Evolutionary conservation across 345 rosid genomes (phyloP).

Genomic region (Brassica carinata): DNA sequence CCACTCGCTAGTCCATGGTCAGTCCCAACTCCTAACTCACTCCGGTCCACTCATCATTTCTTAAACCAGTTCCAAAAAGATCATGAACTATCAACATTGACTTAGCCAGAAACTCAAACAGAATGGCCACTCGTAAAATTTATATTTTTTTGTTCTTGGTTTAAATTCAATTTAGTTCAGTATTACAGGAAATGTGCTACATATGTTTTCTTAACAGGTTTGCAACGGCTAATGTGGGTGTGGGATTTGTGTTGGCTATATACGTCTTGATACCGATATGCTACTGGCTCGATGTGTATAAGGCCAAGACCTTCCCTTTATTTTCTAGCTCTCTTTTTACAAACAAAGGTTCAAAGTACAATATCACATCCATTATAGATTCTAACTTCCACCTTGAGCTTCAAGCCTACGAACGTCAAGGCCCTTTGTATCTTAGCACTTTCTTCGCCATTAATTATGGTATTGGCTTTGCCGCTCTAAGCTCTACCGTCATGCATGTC

Average conservation of each 20-base stretch:
- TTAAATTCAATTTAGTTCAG: neutral
- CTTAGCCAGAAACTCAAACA: neutral
- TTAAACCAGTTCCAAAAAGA: neutral
- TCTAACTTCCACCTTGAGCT: conserved; percentile 72
- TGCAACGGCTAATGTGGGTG: conserved; percentile 94
- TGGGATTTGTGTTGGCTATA: conserved; percentile 66
- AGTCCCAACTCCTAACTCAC: conserved; percentile 16
- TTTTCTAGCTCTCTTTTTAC: conserved; percentile 83
- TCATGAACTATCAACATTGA: neutral
- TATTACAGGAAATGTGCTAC: neutral
- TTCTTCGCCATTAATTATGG: conserved; percentile 90
- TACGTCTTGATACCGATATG: conserved; percentile 71
- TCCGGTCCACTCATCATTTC: neutral
- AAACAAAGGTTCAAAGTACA: conserved; percentile 64
- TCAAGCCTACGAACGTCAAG: conserved; percentile 73
- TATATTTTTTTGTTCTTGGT: neutral
- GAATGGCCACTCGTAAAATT: neutral
- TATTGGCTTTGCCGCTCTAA: conserved; percentile 84
- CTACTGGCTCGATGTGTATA: conserved; percentile 76
- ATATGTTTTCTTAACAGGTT: conserved; percentile 41
- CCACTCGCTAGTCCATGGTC: conserved; percentile 98
- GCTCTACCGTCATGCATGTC: conserved; percentile 85
- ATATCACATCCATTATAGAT: conserved; percentile 70
- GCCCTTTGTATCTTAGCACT: conserved; percentile 81
- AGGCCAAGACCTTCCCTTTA: conserved; percentile 85